These are phyloP conservation scores for Scedosporium aurantiacum DNA, from an alignment of 2,329 filamentous ascomycete species.

Conservation along the genomic window DNA sequence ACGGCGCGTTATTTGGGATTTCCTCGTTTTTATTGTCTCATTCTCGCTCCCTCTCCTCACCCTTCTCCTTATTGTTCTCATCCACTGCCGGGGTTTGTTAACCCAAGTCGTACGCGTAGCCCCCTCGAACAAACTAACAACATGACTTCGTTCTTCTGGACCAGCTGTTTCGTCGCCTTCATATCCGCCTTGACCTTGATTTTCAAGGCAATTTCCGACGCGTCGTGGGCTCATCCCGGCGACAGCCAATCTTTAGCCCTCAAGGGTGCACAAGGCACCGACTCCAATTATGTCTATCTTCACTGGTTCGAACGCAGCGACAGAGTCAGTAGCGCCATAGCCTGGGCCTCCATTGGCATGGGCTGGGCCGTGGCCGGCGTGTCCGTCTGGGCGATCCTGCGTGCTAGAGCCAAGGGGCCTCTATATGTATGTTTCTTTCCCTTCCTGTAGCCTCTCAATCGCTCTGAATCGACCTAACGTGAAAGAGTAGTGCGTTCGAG, in stretches of 20 bases:
- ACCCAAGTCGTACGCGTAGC: neutral
- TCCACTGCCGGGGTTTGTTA: neutral
- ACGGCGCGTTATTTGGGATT: neutral
- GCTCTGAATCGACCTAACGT: neutral
- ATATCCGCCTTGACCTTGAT: neutral
- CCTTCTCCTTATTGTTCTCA: neutral
- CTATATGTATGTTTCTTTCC: neutral
- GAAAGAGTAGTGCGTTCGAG: neutral
- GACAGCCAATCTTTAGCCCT: neutral
- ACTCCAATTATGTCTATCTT: neutral
- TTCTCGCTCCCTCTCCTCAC: neutral
- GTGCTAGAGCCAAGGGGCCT: neutral
- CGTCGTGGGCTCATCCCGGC: neutral
- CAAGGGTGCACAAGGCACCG: neutral
- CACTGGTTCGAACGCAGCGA: neutral
- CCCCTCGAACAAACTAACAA: neutral
- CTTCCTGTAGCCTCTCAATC: neutral
- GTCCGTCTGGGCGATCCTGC: neutral
- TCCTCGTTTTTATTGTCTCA: neutral
- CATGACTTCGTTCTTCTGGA: neutral
- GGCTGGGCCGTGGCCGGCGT: neutral
- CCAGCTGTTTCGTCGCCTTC: neutral
- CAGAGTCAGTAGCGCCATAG: neutral
- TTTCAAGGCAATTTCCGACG: neutral
- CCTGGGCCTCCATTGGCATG: neutral